phyloP scores from a whole-genome alignment of 177 flowering plant species.

The Vitis hybrid region DNA sequence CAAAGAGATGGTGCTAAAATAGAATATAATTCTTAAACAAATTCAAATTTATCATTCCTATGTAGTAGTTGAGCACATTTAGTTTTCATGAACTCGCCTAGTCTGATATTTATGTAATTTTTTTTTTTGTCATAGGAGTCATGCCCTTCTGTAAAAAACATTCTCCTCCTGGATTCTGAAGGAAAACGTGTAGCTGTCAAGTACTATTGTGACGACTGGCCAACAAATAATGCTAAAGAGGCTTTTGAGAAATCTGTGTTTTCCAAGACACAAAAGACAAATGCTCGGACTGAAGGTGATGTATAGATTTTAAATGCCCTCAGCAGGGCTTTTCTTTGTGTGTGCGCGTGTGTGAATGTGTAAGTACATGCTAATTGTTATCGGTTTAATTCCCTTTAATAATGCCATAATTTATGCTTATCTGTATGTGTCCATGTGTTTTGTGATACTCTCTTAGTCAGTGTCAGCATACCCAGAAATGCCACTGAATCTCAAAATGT shows the following conservation, averaged over 20 bases:
- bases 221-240: slow-evolving; percentile 43
- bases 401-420: not conserved
- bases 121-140: slow-evolving; percentile 25
- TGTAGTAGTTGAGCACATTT: too few relatives aligned
- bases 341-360: not conserved
- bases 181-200: slow-evolving; percentile 67
- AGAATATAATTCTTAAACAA: too few relatives aligned
- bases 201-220: slow-evolving; percentile 70
- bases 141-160: slow-evolving; percentile 54
- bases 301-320: not conserved
- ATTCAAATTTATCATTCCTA: too few relatives aligned
- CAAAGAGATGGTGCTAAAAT: too few relatives aligned
- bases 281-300: slow-evolving; percentile 68
- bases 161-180: slow-evolving; percentile 59
- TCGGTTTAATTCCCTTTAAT: not conserved
- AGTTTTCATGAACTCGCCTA: too few relatives aligned
- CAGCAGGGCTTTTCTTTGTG: not conserved
- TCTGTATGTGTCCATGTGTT: not conserved
- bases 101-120: too few relatives aligned
- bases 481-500: too few relatives aligned
- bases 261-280: slow-evolving; percentile 62
- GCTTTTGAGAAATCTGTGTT: slow-evolving; percentile 57
- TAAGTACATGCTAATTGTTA: not conserved
- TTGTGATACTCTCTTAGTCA: not conserved
- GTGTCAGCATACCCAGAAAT: too few relatives aligned